Evolutionary conservation across 1,284 basidiomycete species (phyloP), one percentile per base, ranked within the genome.

Genomic region (Pyrrhoderma noxium): DNA sequence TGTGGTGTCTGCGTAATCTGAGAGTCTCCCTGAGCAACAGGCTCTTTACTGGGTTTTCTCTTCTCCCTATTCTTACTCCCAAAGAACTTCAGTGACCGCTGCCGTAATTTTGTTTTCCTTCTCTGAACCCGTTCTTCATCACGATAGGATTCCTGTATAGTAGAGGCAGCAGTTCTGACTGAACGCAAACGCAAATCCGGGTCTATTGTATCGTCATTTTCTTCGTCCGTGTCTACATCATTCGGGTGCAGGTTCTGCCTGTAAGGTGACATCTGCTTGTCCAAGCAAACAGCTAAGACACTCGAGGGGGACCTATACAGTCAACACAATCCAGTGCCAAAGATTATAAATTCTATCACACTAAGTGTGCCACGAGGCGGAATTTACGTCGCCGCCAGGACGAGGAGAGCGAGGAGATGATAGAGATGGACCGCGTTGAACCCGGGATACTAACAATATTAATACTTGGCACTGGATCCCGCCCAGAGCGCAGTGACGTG

Each of bases 81-180:
- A 47, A 46, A 46, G 36, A 54, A 46, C 23, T 49, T 56, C 19
- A 38, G 48, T 23, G 75, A 74, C 35, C 79, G 66, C 63, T 76
- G 79, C 62, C 74, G 70, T 59, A 72, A 72, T 41, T 72, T 66
- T 36, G 81, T 76, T 68, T 79, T 76, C 58, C 85, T 71, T 48
- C 76, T 71, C 61, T 85, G 79, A 8, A 82, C 80, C 48, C 84
- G 75, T 57, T 81, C 76, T 64, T 95, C 92, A 43, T 83, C 79
- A 47, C 79, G 77, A 48, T 89, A 82, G 8, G 85, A 88, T 69
- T 93, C 90, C 58, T 89, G 87, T 58, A 95, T 83, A 25, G 89
- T 90, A 16, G 86, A 90, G 11, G 88, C 83, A 1, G 93, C 92
- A 1, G 93, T 95, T 58, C 85, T 81, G 18, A 92, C 89, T 0